phyloP scores from a whole-genome alignment of 257 asterid species.

The Mitragyna speciosa region DNA sequence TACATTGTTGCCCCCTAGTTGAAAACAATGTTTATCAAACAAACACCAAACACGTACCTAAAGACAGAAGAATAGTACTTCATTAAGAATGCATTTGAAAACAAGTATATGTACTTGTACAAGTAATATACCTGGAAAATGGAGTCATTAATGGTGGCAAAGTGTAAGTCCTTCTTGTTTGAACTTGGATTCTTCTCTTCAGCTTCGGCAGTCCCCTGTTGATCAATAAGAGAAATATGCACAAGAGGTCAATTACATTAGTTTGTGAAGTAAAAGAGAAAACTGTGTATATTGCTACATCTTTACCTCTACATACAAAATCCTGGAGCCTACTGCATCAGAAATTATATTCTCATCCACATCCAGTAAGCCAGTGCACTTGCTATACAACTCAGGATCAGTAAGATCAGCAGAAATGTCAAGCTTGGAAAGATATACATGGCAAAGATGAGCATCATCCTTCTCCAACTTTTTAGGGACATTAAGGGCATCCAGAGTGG shows the following conservation, averaged over 20 bases:
- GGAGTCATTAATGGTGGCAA: conserved; percentile 58
- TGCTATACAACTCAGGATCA: conserved; percentile 61
- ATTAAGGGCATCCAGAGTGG: conserved; percentile 33
- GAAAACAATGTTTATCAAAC: neutral
- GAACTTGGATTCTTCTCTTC: conserved; percentile 29
- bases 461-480: conserved; percentile 34
- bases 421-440: conserved; percentile 69
- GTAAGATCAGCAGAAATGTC: conserved; percentile 84
- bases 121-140: conserved; percentile 61
- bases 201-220: conserved; percentile 50
- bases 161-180: conserved; percentile 38
- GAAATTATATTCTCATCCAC: conserved; percentile 37
- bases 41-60: neutral
- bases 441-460: conserved; percentile 45
- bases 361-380: conserved; percentile 52
- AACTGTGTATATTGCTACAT: neutral
- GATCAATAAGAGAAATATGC: neutral
- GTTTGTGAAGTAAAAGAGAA: conserved; percentile 1
- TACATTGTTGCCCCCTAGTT: neutral
- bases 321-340: conserved; percentile 44
- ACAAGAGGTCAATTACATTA: neutral
- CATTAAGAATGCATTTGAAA: neutral
- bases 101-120: neutral
- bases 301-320: conserved; percentile 67
- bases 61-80: neutral